Base-by-base conservation (phyloP, 225 moss, liverwort and hornwort species). In the Pleurozium schreberi region DNA sequence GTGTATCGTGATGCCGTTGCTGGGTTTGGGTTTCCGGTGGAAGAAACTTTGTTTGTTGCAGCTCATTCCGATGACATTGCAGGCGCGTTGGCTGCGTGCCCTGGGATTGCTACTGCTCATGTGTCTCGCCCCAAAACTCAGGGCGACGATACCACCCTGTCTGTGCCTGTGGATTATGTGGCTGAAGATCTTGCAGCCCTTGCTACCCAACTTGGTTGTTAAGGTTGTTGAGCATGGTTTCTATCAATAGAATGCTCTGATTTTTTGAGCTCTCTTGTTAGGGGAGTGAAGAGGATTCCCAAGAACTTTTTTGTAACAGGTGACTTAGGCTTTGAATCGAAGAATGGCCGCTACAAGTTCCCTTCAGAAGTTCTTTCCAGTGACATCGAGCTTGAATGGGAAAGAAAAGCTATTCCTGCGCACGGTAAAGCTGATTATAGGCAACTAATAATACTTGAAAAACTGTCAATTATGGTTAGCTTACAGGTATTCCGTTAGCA, bases 331-430 rank as follows among this genome's bases (percentile, higher is more conserved):
- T 68, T 83, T 65, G 34, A 71, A 74, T 68, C 40, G 76, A 77
- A 88, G 82, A 53, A 92, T 94, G 93, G 92, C 92, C 59, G 75
- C 88, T 33, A 86, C 90, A 81, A 88, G 80, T 63, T 92, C 87
- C 74, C 85, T 94, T 34, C 91, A 88, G 82, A 90, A 87, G n/a
- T 64, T 87, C 40, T 88, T 80, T 40, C 81, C 89, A 59, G 59
- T 85, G 85, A 58, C 78, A 30, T 89, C 92, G 59, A 82, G 78
- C 86, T 90, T 55, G 75, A 88, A 86, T 84, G 82, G 90, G 69
- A 86, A 88, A 79, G 87, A 84, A 12, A 91, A 61, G 49, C 50
- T 76, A 36, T 76, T 62, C 59, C 90, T 91, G 60, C 87, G 87
- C 91, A 65, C 81, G 89, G 93, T 92, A 92, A 86, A 75, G 57